phyloP scores from a whole-genome alignment of 1,139 yeast species.

The Pneumocystis jirovecii region DNA sequence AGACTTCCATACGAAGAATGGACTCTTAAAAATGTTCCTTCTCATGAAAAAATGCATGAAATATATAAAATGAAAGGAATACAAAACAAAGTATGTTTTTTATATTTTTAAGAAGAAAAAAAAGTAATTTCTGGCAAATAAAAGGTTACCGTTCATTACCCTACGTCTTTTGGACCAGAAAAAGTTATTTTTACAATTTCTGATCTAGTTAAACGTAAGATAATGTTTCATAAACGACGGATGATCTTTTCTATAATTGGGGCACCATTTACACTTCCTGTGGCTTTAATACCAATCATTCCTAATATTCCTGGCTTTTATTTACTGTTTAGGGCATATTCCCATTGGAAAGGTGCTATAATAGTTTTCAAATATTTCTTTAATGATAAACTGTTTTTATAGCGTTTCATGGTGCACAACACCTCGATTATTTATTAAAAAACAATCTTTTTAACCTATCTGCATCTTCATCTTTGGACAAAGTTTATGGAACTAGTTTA shows the following conservation, averaged over 20 bases:
- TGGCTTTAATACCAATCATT: conserved; percentile 52
- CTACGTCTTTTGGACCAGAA: neutral
- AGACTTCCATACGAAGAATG: conserved; percentile 30
- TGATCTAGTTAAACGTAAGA: conserved; percentile 26
- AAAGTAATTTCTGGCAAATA: neutral
- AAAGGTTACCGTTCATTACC: neutral
- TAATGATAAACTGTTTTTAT: neutral
- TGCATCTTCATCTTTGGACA: neutral
- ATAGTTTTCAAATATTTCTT: neutral
- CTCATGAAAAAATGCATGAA: neutral
- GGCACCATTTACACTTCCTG: conserved; percentile 51
- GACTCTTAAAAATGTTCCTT: conserved; percentile 18
- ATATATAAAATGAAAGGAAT: neutral
- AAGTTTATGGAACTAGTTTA: neutral
- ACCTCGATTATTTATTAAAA: neutral
- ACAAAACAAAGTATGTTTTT: neutral
- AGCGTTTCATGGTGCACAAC: neutral
- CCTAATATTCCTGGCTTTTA: conserved; percentile 76
- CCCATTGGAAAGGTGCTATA: conserved; percentile 42
- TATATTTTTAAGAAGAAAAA: neutral
- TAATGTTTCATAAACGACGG: conserved; percentile 23
- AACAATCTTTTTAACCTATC: neutral
- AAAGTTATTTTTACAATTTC: neutral
- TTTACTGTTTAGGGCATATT: conserved; percentile 51
- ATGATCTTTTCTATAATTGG: neutral